These are phyloP conservation scores for Nakazawaea ernobii DNA, from an alignment of 805 yeast species.

Conservation along the genomic window DNA sequence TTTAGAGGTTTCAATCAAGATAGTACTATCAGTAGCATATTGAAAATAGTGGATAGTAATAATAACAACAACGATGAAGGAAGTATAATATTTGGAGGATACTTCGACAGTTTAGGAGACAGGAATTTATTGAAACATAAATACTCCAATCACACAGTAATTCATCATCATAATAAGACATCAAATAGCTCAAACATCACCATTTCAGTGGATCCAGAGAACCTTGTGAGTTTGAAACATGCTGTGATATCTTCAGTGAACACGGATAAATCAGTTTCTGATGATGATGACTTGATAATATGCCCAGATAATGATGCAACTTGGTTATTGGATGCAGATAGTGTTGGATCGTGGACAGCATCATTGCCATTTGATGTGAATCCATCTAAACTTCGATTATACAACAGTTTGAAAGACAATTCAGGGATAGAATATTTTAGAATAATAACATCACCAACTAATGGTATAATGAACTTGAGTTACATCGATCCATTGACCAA, in stretches of 20 bases:
- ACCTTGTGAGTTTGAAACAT: conserved; percentile 51
- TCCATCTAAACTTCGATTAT: conserved; percentile 72
- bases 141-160: conserved; percentile 16
- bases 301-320: conserved; percentile 51
- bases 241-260: conserved; percentile 49
- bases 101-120: conserved; percentile 58
- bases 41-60: conserved; percentile 29
- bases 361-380: conserved; percentile 46
- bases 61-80: conserved; percentile 26
- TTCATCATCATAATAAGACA: conserved; percentile 12
- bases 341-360: conserved; percentile 64
- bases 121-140: conserved; percentile 34
- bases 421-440: conserved; percentile 60
- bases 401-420: conserved; percentile 45
- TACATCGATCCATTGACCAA: conserved; percentile 73
- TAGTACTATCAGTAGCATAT: conserved; percentile 57
- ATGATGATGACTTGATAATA: conserved; percentile 31
- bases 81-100: conserved; percentile 76
- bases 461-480: conserved; percentile 88
- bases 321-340: conserved; percentile 48
- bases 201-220: conserved; percentile 46
- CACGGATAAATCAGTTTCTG: conserved; percentile 23
- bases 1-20: conserved; percentile 72
- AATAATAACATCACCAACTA: conserved; percentile 68
- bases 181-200: conserved; percentile 32